Conservation (phyloP, 1,284 basidiomycete genomes). For the Inonotus hispidus region DNA sequence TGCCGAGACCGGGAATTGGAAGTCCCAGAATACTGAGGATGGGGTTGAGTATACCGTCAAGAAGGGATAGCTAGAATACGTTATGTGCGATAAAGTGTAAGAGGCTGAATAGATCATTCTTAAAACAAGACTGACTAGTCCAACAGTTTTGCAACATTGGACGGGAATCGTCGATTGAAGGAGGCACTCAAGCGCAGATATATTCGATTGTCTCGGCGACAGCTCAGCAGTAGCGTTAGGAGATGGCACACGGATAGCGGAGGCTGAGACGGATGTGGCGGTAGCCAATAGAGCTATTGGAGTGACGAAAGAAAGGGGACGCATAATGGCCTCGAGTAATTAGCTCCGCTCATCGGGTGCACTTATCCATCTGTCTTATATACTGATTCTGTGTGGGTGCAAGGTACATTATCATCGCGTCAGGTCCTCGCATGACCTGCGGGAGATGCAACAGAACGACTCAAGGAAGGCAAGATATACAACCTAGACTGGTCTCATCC, state of each 20-base stretch:
- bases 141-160: slow-evolving; percentile 3
- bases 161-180: background rate
- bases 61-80: background rate
- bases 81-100: too few relatives aligned
- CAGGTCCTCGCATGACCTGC: too few relatives aligned
- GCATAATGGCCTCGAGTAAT: background rate
- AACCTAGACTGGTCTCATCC: too few relatives aligned
- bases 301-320: background rate
- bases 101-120: background rate
- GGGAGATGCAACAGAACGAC: too few relatives aligned
- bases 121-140: background rate
- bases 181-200: background rate
- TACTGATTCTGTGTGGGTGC: too few relatives aligned
- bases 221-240: background rate
- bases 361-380: background rate
- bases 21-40: background rate
- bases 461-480: too few relatives aligned
- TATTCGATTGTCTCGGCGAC: background rate
- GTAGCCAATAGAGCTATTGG: background rate
- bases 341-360: background rate
- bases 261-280: background rate
- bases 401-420: too few relatives aligned
- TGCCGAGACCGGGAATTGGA: slow-evolving; percentile 1
- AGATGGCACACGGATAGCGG: background rate
- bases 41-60: background rate